Percentiles rank a stretch among this genome's conserved stretches.
phyloP scores from a whole-genome alignment of 441 rosid genomes.

The Populus tomentosa region DNA sequence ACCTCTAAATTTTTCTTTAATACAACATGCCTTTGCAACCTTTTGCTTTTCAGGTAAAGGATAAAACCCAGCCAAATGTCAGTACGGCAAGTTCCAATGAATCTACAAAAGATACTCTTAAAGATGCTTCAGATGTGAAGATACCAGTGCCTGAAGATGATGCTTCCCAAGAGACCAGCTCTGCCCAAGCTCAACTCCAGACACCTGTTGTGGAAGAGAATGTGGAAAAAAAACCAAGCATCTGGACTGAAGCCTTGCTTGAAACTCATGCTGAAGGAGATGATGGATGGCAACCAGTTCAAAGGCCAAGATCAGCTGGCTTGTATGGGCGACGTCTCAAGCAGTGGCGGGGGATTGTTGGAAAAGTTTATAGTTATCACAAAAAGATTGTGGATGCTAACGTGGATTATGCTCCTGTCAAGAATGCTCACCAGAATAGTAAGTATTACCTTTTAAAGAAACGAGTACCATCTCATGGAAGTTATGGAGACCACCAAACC shows the following conservation, averaged over 20 bases:
- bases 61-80: slow-evolving; percentile 43
- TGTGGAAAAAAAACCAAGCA: slow-evolving; percentile 28
- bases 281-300: too few species aligned
- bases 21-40: not conserved
- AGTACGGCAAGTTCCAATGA: slow-evolving; percentile 36
- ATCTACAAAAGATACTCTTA: slow-evolving; percentile 39
- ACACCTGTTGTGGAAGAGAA: slow-evolving; percentile 33
- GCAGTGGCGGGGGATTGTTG: too few species aligned
- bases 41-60: slow-evolving; percentile 27
- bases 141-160: slow-evolving; percentile 10
- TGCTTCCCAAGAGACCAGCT: slow-evolving; percentile 20
- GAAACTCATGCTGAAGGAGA: slow-evolving; percentile 50
- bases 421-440: too few species aligned
- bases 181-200: slow-evolving; percentile 19
- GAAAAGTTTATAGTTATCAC: too few species aligned
- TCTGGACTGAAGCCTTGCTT: slow-evolving; percentile 28
- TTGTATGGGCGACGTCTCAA: too few species aligned
- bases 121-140: slow-evolving; percentile 65
- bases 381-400: too few species aligned
- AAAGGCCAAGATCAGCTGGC: too few species aligned
- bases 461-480: slow-evolving; percentile 69
- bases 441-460: too few species aligned
- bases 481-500: slow-evolving; percentile 52
- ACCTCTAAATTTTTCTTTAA: not conserved
- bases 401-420: too few species aligned